Percentiles rank a stretch among this genome's conserved stretches.
These are phyloP conservation scores for Halenospora varia DNA, from an alignment of 495 filamentous ascomycete genomes.

Conservation along the genomic window DNA sequence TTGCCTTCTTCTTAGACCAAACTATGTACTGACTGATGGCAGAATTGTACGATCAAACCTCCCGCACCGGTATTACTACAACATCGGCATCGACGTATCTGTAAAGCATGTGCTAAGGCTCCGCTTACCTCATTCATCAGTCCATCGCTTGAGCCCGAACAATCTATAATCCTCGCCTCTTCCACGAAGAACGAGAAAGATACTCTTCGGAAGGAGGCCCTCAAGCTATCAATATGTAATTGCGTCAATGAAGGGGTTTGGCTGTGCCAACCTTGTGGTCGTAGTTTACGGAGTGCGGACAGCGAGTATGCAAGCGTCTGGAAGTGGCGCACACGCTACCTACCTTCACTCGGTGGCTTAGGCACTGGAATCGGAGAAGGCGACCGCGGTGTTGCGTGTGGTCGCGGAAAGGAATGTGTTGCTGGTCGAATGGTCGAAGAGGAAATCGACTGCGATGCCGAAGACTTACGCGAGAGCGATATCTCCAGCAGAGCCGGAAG, in stretches of 20 bases:
- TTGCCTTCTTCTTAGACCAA: not conserved
- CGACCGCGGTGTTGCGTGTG: slow-evolving; percentile 80
- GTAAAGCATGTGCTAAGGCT: slow-evolving; percentile 62
- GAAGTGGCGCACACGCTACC: slow-evolving; percentile 86
- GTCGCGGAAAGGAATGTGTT: slow-evolving; percentile 63
- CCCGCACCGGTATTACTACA: slow-evolving; percentile 56
- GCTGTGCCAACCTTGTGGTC: slow-evolving; percentile 78
- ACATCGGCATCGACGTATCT: slow-evolving; percentile 74
- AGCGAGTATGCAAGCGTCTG: slow-evolving; percentile 73
- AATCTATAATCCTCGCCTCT: not conserved
- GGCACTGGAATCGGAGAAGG: slow-evolving; percentile 88
- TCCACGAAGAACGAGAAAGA: slow-evolving; percentile 23
- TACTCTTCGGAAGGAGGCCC: slow-evolving; percentile 10
- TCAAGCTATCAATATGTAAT: slow-evolving; percentile 61
- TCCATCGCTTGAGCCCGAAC: not conserved
- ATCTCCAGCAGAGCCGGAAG: slow-evolving; percentile 25
- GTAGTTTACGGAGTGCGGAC: slow-evolving; percentile 62
- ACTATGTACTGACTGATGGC: slow-evolving; percentile 3
- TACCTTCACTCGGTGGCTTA: slow-evolving; percentile 70
- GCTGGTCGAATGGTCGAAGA: slow-evolving; percentile 70
- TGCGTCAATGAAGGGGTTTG: slow-evolving; percentile 62
- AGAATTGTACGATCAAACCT: slow-evolving; percentile 85
- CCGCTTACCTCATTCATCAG: slow-evolving; percentile 44
- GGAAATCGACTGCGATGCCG: slow-evolving; percentile 73
- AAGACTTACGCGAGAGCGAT: slow-evolving; percentile 45